These are phyloP conservation scores for Baudoinia panamericana DNA, from an alignment of 495 filamentous ascomycete genomes.

Conservation along the genomic window DNA sequence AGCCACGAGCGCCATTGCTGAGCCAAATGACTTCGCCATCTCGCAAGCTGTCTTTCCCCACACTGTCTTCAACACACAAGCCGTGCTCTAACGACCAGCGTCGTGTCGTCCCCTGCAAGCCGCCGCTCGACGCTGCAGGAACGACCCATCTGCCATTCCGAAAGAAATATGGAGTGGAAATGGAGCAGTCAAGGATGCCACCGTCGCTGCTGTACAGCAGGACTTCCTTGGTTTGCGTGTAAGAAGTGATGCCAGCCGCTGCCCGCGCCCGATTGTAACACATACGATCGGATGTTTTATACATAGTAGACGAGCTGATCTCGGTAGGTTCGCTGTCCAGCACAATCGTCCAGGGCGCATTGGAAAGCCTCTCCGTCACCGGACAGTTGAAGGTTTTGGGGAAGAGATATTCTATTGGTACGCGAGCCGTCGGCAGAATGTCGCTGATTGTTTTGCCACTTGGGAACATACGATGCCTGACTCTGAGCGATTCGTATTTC, in stretches of 20 bases:
- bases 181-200: slow-evolving; percentile 76
- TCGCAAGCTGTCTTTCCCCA: slow-evolving; percentile 42
- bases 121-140: slow-evolving; percentile 50
- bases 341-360: slow-evolving; percentile 20
- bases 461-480: slow-evolving; percentile 1
- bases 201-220: slow-evolving; percentile 53
- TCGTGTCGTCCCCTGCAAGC: slow-evolving; percentile 69
- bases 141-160: slow-evolving; percentile 55
- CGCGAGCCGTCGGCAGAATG: slow-evolving; percentile 35
- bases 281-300: slow-evolving; percentile 28
- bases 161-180: slow-evolving; percentile 70
- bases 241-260: slow-evolving; percentile 38
- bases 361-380: slow-evolving; percentile 23
- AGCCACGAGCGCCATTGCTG: slow-evolving; percentile 76
- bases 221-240: slow-evolving; percentile 49
- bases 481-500: neutral
- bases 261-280: slow-evolving; percentile 22
- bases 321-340: slow-evolving; percentile 23
- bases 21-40: slow-evolving; percentile 71
- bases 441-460: slow-evolving; percentile 25
- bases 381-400: slow-evolving; percentile 39
- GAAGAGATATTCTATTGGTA: slow-evolving; percentile 41
- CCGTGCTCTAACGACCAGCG: slow-evolving; percentile 59
- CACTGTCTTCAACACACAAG: slow-evolving; percentile 48
- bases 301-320: slow-evolving; percentile 21